Conservation (phyloP, 805 yeast genomes). For the Kluyveromyces nonfermentans region DNA sequence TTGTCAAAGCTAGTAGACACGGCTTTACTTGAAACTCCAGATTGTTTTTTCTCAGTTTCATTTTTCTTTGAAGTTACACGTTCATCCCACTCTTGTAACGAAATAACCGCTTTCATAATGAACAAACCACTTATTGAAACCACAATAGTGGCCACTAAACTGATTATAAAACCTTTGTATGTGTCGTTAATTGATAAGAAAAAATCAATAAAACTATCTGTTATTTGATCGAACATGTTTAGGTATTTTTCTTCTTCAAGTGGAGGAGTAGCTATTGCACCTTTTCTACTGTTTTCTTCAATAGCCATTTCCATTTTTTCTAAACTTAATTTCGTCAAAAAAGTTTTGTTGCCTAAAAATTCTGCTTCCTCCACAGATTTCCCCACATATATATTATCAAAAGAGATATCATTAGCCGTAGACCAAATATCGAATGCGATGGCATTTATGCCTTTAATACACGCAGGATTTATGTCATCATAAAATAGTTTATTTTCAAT, state of each 20-base stretch:
- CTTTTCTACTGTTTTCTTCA: constrained; percentile 5
- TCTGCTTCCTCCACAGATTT: constrained; percentile 83
- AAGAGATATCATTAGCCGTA: constrained; percentile 63
- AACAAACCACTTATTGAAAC: constrained; percentile 5
- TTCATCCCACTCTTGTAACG: neutral
- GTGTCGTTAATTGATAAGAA: constrained; percentile 7
- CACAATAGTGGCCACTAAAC: constrained; percentile 5
- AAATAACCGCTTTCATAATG: constrained; percentile 5
- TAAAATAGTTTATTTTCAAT: constrained; percentile 63
- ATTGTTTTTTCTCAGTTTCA: neutral
- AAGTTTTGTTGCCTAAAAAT: constrained; percentile 68
- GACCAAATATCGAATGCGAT: constrained; percentile 72
- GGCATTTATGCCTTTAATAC: constrained; percentile 58
- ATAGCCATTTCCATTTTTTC: constrained; percentile 38
- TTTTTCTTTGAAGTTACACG: neutral
- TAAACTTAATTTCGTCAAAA: constrained; percentile 40
- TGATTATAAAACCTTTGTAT: constrained; percentile 7
- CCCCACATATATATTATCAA: constrained; percentile 80
- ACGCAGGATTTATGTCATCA: constrained; percentile 48
- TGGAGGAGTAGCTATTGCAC: neutral
- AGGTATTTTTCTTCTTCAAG: neutral
- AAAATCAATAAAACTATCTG: neutral
- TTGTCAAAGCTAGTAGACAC: neutral
- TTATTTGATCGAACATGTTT: neutral
- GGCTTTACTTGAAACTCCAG: neutral